Conservation (phyloP, 1,139 yeast species). For the Geotrichum macrosporum region DNA sequence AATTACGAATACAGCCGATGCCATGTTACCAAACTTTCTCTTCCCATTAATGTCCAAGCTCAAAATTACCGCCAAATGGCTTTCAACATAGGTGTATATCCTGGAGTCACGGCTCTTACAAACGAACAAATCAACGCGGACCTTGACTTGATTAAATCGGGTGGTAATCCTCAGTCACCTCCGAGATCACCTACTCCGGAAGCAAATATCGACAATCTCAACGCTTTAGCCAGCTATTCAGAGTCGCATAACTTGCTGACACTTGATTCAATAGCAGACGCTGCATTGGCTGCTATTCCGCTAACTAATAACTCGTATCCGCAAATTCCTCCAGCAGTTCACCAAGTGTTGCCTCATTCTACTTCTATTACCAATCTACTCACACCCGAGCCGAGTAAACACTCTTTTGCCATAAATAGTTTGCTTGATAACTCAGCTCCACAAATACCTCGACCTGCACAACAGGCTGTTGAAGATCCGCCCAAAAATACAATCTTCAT, state of each 20-base stretch:
- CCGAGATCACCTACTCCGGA: constrained; percentile 5
- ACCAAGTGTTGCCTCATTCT: neutral
- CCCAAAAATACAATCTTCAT: constrained; percentile 2
- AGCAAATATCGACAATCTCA: neutral
- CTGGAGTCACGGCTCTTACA: constrained; percentile 2
- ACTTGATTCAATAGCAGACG: constrained; percentile 9
- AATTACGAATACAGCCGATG: constrained; percentile 20
- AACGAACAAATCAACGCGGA: constrained; percentile 9
- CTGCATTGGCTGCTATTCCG: constrained; percentile 5
- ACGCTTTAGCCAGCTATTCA: neutral
- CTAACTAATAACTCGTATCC: neutral
- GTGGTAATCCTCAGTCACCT: constrained; percentile 7
- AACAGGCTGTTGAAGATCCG: neutral
- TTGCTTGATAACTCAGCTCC: neutral
- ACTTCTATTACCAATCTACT: constrained; percentile 6
- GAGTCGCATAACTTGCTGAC: neutral
- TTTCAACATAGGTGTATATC: neutral
- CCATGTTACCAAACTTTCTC: constrained; percentile 5
- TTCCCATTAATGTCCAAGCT: constrained; percentile 5
- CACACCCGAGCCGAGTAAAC: constrained; percentile 1
- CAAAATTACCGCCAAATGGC: constrained; percentile 7
- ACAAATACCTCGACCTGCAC: no score
- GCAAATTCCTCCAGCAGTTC: constrained; percentile 3
- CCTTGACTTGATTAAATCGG: constrained; percentile 4
- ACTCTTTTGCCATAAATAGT: constrained; percentile 6